Base-by-base conservation (phyloP, 768 basidiomycete genomes). In the Lentinula sp. region DNA sequence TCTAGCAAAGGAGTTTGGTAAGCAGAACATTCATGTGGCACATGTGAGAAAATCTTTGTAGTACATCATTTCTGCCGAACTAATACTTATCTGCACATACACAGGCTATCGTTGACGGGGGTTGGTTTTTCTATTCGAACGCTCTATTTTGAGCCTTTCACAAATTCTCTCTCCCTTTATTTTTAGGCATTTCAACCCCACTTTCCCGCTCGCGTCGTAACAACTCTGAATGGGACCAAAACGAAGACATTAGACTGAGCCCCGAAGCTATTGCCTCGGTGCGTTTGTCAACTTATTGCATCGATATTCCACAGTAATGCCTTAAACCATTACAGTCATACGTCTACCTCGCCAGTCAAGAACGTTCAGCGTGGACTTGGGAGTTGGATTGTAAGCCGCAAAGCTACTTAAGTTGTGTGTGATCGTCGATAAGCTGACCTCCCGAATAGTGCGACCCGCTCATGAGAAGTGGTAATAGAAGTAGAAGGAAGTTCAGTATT, bases 291-390 rank as follows among this genome's bases (percentile, higher is more conserved):
- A 37, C 32, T 37, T 2, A 16, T 11, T 37, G 10, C 35, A 43
- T 18, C 9, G 3, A 78, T 16, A 79, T 77, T 0, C 75, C 76
- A 50, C 68, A 28, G 1, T 54, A 7, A 57, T 15, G 28, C 18
- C 9, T 59, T 37, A 31, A 7, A 28, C 3, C 11, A 3, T 49
- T 40, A 31, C 63, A 91, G 89, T 73, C 85, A 1, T 89, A 90
- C 66, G 72, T 88, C 37, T 82, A 81, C 67, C 82, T 92, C 18
- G 80, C 76, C 6, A 80, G 84, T 55, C 90, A 91, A 72, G 86
- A 88, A 57, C 78, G 82, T 32, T 87, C 87, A 43, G 81, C 86
- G 5, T 88, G 82, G 86, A 86, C 87, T 8, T 92, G 88, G 88
- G 89, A 91, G 68, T 76, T 92, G 32, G 89, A 91, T 64, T 75